Base-by-base conservation (phyloP, 1,284 basidiomycete genomes). In the Leccinum solheimii region DNA sequence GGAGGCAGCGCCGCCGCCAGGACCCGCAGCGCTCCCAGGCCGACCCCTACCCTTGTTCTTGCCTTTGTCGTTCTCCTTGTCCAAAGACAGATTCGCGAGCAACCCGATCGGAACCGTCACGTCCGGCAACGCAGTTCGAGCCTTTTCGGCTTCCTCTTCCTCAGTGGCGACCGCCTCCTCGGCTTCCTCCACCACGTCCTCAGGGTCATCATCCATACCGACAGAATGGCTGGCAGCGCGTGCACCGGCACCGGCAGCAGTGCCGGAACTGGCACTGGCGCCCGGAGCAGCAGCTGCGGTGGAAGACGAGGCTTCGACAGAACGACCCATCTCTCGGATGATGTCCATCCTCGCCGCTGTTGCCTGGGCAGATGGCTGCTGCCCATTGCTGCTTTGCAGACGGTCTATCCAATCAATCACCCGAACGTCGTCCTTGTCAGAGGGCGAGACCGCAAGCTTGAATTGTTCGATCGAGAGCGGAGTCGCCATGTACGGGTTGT, bases 391-490 rank as follows among this genome's bases (percentile, higher is more conserved):
- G 16, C 72, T 72, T 68, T 81, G 77, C 1, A 83, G 72, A 3
- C 79, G 76, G 60, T 83, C 80, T 63, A 91, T 80, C 90, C 90
- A 92, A 10, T 83, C 86, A n/a, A 89, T 75, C 52, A 92, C 82
- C 63, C 86, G 86, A 38, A 81, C 74, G 60, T 90, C 89, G 64
- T 84, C 83, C 58, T 82, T 79, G 69, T 91, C 89, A 11, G 86
- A 86, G 2, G 88, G 85, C 1, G 88, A 87, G 0, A 87, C 87
- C 4, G 88, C 88, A 81, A 86, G 82, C 49, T 86, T 81, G 67
- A 90, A 91, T 2, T 90, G 88, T 4, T 86, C 86, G 65, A 91
- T 90, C 4, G 87, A 86, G 52, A 92, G 79, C 6, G 90, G 89
- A 0, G 88, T 91, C 8, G 90, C 88, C 61, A 84, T 78, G 72